Conservation (phyloP, 345 rosid genomes). For the Salix koriyanagi region DNA sequence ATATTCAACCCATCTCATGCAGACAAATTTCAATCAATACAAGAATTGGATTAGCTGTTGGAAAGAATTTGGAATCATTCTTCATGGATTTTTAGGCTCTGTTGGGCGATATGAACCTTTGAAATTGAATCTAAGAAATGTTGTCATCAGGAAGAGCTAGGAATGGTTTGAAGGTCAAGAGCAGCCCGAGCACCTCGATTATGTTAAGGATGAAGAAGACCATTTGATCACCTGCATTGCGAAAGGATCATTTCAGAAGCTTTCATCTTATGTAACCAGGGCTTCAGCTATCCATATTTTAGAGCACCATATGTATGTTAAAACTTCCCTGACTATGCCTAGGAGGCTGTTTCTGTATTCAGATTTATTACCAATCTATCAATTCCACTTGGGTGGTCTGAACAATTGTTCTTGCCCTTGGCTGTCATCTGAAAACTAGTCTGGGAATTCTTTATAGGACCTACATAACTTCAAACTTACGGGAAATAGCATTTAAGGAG, state of each 20-base stretch:
- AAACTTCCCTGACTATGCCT: background rate
- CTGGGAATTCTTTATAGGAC: background rate
- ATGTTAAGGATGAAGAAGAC: constrained; percentile 44
- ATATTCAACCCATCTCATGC: background rate
- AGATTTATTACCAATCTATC: background rate
- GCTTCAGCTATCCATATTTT: background rate
- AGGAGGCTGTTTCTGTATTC: background rate
- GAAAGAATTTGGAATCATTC: background rate
- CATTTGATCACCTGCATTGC: constrained; percentile 38
- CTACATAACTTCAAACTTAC: background rate
- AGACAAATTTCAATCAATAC: background rate
- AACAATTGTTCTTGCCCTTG: background rate
- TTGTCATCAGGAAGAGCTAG: constrained; percentile 23
- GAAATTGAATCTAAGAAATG: background rate
- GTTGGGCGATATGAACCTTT: background rate
- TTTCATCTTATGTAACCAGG: too few species aligned
- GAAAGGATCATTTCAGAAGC: too few species aligned
- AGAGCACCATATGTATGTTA: background rate
- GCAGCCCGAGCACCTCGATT: constrained; percentile 44
- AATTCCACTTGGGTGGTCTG: background rate
- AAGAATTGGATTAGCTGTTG: background rate
- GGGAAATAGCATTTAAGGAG: background rate
- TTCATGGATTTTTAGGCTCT: background rate
- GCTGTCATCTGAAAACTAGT: background rate
- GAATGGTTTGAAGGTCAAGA: constrained; percentile 48